Percentiles rank a stretch among this genome's conserved stretches.
phyloP scores from a whole-genome alignment of 768 basidiomycete genomes.

The Collybia nuda region DNA sequence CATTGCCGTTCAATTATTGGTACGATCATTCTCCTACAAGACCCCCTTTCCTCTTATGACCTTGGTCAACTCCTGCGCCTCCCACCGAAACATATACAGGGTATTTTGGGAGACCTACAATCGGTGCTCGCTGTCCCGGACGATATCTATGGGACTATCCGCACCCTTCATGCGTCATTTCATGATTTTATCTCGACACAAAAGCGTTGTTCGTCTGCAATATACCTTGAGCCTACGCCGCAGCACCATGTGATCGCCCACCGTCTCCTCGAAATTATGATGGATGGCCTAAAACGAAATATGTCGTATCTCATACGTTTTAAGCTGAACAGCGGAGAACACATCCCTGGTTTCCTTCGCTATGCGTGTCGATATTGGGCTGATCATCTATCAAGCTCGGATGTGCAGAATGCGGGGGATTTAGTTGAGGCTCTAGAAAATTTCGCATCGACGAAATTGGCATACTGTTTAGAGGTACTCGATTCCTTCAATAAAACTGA shows the following conservation, averaged over 20 bases:
- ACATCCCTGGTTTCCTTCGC: slow-evolving; percentile 10
- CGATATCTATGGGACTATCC: slow-evolving; percentile 8
- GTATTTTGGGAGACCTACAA: slow-evolving; percentile 13
- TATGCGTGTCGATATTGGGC: slow-evolving; percentile 15
- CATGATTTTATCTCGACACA: slow-evolving; percentile 13
- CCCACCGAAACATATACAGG: slow-evolving; percentile 15
- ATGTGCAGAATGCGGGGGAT: slow-evolving; percentile 3
- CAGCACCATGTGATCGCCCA: slow-evolving; percentile 10
- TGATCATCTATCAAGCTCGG: slow-evolving; percentile 10
- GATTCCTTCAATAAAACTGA: slow-evolving; percentile 11
- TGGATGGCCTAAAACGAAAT: slow-evolving; percentile 11
- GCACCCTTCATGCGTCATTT: slow-evolving; percentile 13
- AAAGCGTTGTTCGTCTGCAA: slow-evolving; percentile 9
- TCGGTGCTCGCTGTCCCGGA: slow-evolving; percentile 14
- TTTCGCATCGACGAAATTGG: slow-evolving; percentile 10
- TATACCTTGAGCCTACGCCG: slow-evolving; percentile 14
- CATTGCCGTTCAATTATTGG: slow-evolving; percentile 14
- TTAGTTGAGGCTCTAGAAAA: slow-evolving; percentile 1
- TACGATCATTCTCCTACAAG: slow-evolving; percentile 12
- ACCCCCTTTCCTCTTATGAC: slow-evolving; percentile 12
- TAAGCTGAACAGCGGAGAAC: slow-evolving; percentile 10
- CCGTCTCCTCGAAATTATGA: slow-evolving; percentile 13
- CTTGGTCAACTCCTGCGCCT: slow-evolving; percentile 11
- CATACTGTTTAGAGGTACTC: slow-evolving; percentile 13
- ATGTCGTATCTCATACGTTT: slow-evolving; percentile 16